phyloP scores from a whole-genome alignment of 176 grass and related monocot species.

The Hyparrhenia diplandra region DNA sequence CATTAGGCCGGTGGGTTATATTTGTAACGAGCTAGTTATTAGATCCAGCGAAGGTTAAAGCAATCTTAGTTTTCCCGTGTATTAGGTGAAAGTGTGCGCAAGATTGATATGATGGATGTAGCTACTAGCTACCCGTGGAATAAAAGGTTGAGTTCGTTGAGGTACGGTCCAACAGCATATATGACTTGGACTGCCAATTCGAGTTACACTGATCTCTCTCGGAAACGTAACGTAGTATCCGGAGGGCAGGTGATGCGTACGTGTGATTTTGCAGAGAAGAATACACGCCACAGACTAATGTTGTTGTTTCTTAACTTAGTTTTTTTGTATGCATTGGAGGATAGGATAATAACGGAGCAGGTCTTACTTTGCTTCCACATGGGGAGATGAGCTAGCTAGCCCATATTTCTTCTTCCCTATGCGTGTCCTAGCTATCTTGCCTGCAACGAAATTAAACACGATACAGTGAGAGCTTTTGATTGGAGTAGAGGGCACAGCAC shows the following conservation, averaged over 20 bases:
- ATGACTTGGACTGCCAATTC: too few relatives aligned
- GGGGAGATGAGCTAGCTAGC: neutral
- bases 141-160: neutral
- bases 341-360: neutral
- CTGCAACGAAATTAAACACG: neutral
- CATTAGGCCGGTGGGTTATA: conserved; percentile 14
- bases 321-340: neutral
- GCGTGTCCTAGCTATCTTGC: neutral
- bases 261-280: too few relatives aligned
- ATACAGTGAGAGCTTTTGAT: neutral
- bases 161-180: too few relatives aligned
- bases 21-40: too few relatives aligned
- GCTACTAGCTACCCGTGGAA: neutral
- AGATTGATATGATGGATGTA: neutral
- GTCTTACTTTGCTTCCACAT: conserved; percentile 36
- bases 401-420: neutral
- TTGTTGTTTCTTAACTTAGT: neutral
- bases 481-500: neutral
- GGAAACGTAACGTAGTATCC: too few relatives aligned
- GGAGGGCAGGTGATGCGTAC: too few relatives aligned
- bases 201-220: too few relatives aligned
- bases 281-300: too few relatives aligned
- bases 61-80: neutral
- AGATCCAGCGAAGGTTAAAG: neutral
- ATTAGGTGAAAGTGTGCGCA: conserved; percentile 20